phyloP scores from a whole-genome alignment of 2,329 filamentous ascomycete species.

The Alternaria brassicae region DNA sequence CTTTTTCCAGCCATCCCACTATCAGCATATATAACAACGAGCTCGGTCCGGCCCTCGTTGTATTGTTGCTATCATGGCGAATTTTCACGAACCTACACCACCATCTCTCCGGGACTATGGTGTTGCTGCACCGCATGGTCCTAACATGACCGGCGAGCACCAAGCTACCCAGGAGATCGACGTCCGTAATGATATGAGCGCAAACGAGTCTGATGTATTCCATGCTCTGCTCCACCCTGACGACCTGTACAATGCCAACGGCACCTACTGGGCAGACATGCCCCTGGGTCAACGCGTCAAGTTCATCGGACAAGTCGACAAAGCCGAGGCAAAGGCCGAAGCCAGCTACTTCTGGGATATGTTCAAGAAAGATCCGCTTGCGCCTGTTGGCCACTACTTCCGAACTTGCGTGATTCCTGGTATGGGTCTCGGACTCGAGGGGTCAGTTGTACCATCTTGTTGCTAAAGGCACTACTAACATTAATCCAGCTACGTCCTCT shows the following conservation, averaged over 20 bases:
- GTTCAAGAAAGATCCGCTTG: slow-evolving; percentile 85
- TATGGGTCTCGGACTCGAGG: slow-evolving; percentile 89
- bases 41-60: not conserved
- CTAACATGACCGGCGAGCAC: slow-evolving; percentile 55
- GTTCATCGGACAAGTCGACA: slow-evolving; percentile 80
- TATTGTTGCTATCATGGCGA: slow-evolving; percentile 25
- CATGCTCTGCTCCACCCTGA: slow-evolving; percentile 83
- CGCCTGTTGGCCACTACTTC: slow-evolving; percentile 85
- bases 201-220: slow-evolving; percentile 70
- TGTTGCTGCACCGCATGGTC: slow-evolving; percentile 57
- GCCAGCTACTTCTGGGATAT: slow-evolving; percentile 72
- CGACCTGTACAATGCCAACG: slow-evolving; percentile 82
- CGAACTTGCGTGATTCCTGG: slow-evolving; percentile 91
- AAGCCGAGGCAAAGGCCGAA: slow-evolving; percentile 73
- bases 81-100: slow-evolving; percentile 29
- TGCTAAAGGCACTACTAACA: slow-evolving; percentile 5
- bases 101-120: slow-evolving; percentile 56
- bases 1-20: not conserved
- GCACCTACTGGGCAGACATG: slow-evolving; percentile 93
- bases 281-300: slow-evolving; percentile 70
- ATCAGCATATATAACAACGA: not conserved
- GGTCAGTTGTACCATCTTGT: slow-evolving; percentile 38
- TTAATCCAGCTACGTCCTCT: slow-evolving; percentile 77
- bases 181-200: slow-evolving; percentile 59
- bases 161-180: slow-evolving; percentile 51